These are phyloP conservation scores for Calonectria honghensis DNA, from an alignment of 2,329 filamentous ascomycete species.

Conservation along the genomic window DNA sequence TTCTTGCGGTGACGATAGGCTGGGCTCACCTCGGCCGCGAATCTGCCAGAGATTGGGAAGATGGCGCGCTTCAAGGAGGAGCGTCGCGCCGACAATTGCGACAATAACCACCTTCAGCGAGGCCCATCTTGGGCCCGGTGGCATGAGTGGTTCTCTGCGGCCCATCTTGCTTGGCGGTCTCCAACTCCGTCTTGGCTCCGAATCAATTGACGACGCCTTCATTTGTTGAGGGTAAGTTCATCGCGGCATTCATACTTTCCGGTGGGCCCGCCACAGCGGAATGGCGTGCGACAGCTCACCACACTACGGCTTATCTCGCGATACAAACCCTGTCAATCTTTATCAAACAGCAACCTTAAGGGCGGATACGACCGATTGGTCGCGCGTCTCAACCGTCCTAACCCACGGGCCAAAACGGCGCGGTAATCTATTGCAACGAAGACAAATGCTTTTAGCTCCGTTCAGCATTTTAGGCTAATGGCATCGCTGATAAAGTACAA, in stretches of 20 bases:
- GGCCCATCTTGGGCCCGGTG: neutral
- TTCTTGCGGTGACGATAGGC: neutral
- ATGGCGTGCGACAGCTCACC: neutral
- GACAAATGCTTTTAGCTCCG: neutral
- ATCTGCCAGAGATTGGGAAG: neutral
- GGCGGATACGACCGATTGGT: neutral
- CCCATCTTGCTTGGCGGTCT: conserved; percentile 2
- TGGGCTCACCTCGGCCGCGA: neutral
- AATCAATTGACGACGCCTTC: neutral
- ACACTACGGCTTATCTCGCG: neutral
- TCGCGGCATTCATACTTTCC: neutral
- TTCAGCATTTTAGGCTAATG: neutral
- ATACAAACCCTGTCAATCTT: neutral
- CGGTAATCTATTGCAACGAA: neutral
- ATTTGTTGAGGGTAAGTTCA: neutral
- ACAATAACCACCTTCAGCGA: neutral
- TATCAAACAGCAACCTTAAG: neutral
- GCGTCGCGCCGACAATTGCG: neutral
- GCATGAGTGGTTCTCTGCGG: neutral
- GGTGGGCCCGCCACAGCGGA: neutral
- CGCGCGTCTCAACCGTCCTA: neutral
- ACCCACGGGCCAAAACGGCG: neutral
- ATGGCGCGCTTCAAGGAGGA: neutral
- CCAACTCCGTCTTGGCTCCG: neutral
- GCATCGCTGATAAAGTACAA: too few relatives aligned